phyloP scores from a whole-genome alignment of 345 rosid genomes.

The Citrus hindsii region DNA sequence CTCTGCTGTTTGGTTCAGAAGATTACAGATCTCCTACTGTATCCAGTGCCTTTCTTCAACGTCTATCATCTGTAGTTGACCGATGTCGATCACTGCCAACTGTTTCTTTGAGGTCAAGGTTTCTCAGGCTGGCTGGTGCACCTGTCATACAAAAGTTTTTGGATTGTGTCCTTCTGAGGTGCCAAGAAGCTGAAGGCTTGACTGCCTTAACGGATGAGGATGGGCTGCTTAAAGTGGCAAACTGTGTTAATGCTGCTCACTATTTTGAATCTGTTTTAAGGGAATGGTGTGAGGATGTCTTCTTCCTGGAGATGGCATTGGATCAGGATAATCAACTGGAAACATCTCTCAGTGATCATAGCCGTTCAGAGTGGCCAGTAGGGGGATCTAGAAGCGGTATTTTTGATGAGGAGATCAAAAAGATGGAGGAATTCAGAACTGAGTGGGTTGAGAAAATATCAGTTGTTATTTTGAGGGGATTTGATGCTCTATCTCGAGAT shows the following conservation, averaged over 20 bases:
- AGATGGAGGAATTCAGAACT: constrained; percentile 53
- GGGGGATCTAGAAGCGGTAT: constrained; percentile 39
- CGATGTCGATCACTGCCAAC: constrained; percentile 67
- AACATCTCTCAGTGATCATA: constrained; percentile 20
- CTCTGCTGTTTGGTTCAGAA: constrained; percentile 50
- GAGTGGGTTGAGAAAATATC: constrained; percentile 87
- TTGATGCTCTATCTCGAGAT: constrained; percentile 70
- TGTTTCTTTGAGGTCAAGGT: constrained; percentile 58
- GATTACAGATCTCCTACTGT: constrained; percentile 65
- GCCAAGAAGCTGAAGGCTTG: constrained; percentile 96
- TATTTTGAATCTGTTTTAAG: constrained; percentile 63
- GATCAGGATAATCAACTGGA: constrained; percentile 38
- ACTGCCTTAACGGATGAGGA: constrained; percentile 81
- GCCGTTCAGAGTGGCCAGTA: constrained; percentile 7
- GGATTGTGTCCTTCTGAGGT: constrained; percentile 63
- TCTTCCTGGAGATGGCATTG: constrained; percentile 72
- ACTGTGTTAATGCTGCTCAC: constrained; percentile 63
- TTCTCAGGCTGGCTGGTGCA: constrained; percentile 62
- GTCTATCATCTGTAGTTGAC: constrained; percentile 58
- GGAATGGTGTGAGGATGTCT: constrained; percentile 88
- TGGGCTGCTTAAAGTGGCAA: constrained; percentile 74
- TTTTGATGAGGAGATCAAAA: constrained; percentile 54
- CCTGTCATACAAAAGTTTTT: constrained; percentile 57
- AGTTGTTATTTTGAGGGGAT: constrained; percentile 71
- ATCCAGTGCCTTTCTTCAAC: constrained; percentile 49